Evolutionary conservation across 108 stramenopile genomes (phyloP), one percentile per base, ranked within the genome.

Genomic region (Stephanodiscus triporus): DNA sequence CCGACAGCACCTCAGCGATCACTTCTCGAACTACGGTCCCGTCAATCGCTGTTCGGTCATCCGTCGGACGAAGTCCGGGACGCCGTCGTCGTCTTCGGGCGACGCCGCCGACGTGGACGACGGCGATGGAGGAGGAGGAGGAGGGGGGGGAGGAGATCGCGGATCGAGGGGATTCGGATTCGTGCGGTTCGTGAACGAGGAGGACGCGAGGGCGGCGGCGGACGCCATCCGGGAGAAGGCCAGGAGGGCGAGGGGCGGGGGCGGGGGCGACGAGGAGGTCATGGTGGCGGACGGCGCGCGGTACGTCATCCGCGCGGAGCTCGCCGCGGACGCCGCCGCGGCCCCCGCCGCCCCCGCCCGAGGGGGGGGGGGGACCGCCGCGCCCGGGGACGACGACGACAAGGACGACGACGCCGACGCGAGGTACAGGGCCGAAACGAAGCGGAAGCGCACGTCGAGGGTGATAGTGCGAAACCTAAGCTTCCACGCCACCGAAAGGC

Each of bases 401-500:
- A 70, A 57, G 49, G n/a, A n/a, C n/a, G 48, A 65, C 7, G 48
- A 69, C 68, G 66, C 23, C 19, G 55, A 45, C 23, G 48, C 48
- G 30, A 34, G 19, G 16, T 19, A 38, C 32, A 50, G 57, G 61
- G 34, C 43, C n/a, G 40, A 56, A 68, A 62, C 76, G 11, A 83
- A 77, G 40, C 63, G 86, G 75, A 94, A 83, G 83, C 86, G 82
- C 47, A 84, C 74, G 30, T 80, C 80, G 34, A 88, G 96, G 37
- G 86, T 97, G 26, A 97, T 97, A 69, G 59, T 97, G 23, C 89
- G 97, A 24, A 97, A 97, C 69, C 75, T 97, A 16, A 85, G 87
- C 72, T 97, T 96, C 58, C 89, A 87, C 68, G 92, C 94, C 48
- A 88, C 82, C 23, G 90, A 89, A 62, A 63, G 70, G 10, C 85